Evolutionary conservation across 2,329 filamentous ascomycete species (phyloP), one percentile per base, ranked within the genome.

Genomic region (Aspergillus pseudoviridinutans): DNA sequence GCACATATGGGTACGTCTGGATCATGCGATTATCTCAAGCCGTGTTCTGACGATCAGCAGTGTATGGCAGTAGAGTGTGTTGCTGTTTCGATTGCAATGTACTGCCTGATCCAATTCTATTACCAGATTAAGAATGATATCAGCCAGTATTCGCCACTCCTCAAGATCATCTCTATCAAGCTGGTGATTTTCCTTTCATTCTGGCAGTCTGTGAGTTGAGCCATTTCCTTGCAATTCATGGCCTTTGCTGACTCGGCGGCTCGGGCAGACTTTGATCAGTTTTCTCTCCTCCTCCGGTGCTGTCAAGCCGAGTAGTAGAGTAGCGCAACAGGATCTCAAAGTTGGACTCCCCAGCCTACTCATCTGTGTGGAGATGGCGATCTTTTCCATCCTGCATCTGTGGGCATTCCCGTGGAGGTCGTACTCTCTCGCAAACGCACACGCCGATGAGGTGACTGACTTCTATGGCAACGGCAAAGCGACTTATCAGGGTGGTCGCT

Each of bases 141-240:
- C 27, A 80, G 82, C 7, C 82, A 87, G 54, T 84, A 95, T 69
- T 81, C 78, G 20, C 89, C 91, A 0, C 88, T 93, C 63, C 74
- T 93, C 62, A 96, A 96, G 74, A 86, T 96, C 27, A 70, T 91
- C 22, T 89, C 90, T 67, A 94, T 96, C 76, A 96, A 96, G 75
- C 82, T 95, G 28, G 91, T 95, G 68, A 91, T 96, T 68, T 96
- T 96, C 79, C 82, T 96, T 64, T 92, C 88, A 38, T 95, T 95
- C 74, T 96, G 91, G 91, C 91, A 96, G 69, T 80, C 78, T 32
- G 79, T 82, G 66, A 63, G 76, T 64, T 50, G 28, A 28, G 12
- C 17, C 32, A 17, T 24, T 4, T 25, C 8, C n/a, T 28, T 35
- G 38, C 14, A 27, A 50, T 5, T 20, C 20, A 12, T 24, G 49